Evolutionary conservation across 1,139 yeast genomes (phyloP).

Genomic region (Taphrina betulina): DNA sequence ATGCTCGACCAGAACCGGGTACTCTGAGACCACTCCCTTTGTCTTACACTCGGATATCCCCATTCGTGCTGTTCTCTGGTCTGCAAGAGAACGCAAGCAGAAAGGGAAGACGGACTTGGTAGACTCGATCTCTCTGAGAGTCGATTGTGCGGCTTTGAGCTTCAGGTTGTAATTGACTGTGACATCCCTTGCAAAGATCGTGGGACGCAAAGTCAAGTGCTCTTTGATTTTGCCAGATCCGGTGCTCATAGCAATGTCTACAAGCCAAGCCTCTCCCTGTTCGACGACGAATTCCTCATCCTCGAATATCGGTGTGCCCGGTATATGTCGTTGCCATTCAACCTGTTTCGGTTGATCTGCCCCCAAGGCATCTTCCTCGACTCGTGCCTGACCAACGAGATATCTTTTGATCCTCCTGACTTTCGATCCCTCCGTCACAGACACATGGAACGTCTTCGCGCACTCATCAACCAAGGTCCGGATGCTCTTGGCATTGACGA

Average conservation of each 20-base stretch:
- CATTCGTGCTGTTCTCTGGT: slow-evolving; percentile 55
- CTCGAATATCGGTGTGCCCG: slow-evolving; percentile 26
- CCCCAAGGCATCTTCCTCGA: slow-evolving; percentile 89
- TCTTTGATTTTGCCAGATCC: slow-evolving; percentile 33
- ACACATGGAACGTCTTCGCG: slow-evolving; percentile 77
- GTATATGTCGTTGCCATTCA: slow-evolving; percentile 33
- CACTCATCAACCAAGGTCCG: slow-evolving; percentile 75
- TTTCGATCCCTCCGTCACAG: slow-evolving; percentile 86
- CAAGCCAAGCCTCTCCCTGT: slow-evolving; percentile 82
- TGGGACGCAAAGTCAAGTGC: slow-evolving; percentile 49
- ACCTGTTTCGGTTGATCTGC: slow-evolving; percentile 66
- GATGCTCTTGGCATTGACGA: slow-evolving; percentile 65
- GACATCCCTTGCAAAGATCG: slow-evolving; percentile 79
- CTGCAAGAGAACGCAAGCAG: slow-evolving; percentile 62
- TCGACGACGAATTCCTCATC: slow-evolving; percentile 59
- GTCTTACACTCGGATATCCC: slow-evolving; percentile 81
- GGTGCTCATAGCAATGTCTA: slow-evolving; percentile 81
- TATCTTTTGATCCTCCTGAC: slow-evolving; percentile 89
- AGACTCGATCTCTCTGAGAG: slow-evolving; percentile 69
- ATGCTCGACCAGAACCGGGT: slow-evolving; percentile 61
- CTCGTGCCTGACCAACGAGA: slow-evolving; percentile 91
- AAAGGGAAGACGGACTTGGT: slow-evolving; percentile 85
- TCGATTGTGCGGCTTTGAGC: slow-evolving; percentile 68
- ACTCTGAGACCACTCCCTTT: slow-evolving; percentile 73
- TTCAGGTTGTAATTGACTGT: slow-evolving; percentile 75